Conservation (phyloP, 805 yeast genomes). For the Lipomyces sp. region DNA sequence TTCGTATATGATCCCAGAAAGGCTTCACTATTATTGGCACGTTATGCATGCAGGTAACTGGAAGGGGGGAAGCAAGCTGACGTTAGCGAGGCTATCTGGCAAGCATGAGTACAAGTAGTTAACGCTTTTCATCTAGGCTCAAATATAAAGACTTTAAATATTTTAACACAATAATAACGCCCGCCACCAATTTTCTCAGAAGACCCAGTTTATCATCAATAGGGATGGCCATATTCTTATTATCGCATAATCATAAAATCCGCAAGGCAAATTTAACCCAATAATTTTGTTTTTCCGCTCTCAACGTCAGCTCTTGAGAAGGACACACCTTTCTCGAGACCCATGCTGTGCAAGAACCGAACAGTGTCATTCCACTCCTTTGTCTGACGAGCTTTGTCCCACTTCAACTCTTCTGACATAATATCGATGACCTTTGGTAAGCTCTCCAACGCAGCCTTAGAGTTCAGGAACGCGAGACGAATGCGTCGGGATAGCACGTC, state of each 20-base stretch:
- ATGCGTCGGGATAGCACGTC: constrained; percentile 94
- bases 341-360: constrained; percentile 49
- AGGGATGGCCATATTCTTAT: not conserved
- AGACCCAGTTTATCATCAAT: not conserved
- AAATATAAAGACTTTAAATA: not conserved
- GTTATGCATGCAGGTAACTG: no score
- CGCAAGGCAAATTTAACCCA: not conserved
- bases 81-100: no score
- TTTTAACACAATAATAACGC: not conserved
- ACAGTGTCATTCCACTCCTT: constrained; percentile 51
- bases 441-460: constrained; percentile 77
- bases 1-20: no score
- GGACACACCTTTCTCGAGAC: constrained; percentile 40
- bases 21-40: no score
- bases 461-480: constrained; percentile 88
- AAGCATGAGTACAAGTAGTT: no score
- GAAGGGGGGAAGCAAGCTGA: no score
- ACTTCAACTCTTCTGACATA: constrained; percentile 77
- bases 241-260: not conserved
- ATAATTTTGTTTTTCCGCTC: constrained; percentile 5
- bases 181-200: not conserved
- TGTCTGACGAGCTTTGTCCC: constrained; percentile 67
- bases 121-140: no score
- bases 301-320: constrained; percentile 30
- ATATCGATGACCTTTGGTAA: constrained; percentile 84